Conservation (phyloP, 768 basidiomycete genomes). For the Gymnopilus dilepis region DNA sequence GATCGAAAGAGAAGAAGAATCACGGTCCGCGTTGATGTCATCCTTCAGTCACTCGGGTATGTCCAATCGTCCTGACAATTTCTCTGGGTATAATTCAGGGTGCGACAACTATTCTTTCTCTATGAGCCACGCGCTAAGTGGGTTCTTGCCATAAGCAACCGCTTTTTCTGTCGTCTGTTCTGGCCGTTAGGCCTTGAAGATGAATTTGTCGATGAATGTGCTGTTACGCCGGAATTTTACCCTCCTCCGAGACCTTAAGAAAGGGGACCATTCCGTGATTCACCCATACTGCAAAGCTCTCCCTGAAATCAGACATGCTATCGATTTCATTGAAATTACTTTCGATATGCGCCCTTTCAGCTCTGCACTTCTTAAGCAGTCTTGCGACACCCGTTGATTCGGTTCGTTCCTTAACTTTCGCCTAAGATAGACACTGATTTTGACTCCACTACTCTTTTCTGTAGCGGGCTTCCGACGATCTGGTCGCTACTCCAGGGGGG, state of each 20-base stretch:
- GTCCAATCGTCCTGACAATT: background rate
- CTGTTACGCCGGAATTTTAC: background rate
- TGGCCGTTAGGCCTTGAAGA: background rate
- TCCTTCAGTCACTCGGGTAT: background rate
- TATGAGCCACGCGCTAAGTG: background rate
- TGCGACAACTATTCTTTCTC: no score
- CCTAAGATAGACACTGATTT: background rate
- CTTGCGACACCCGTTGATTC: background rate
- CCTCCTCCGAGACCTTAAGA: background rate
- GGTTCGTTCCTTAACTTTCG: background rate
- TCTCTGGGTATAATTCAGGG: background rate
- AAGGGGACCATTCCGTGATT: background rate
- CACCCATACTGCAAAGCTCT: background rate
- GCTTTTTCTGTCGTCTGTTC: background rate
- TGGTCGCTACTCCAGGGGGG: slow-evolving; percentile 27
- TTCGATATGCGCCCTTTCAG: background rate
- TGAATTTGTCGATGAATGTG: background rate
- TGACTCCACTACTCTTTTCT: no score
- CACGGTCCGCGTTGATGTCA: background rate
- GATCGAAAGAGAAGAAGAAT: background rate
- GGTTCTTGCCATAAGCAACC: background rate
- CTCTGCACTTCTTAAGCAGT: background rate
- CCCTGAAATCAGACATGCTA: background rate
- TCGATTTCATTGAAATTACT: background rate
- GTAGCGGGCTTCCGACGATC: background rate